A percentile compares a stretch with the other conserved stretches of the same genome.
Evolutionary conservation across 2,329 filamentous ascomycete genomes (phyloP).

Genomic region (Pseudohalonectria lignicola): DNA sequence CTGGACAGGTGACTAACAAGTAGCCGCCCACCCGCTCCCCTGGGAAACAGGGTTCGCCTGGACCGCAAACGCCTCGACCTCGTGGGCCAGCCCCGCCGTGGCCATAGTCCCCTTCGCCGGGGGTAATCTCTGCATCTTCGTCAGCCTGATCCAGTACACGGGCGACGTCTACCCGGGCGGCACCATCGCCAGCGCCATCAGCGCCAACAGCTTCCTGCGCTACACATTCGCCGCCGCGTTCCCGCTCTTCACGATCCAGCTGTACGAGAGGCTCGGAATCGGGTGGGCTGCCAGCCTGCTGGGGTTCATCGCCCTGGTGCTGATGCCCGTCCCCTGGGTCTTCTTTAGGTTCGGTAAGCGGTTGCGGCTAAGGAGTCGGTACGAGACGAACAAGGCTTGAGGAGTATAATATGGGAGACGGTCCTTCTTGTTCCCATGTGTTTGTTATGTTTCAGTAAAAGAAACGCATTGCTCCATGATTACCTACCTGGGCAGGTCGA

Average conservation of each 20-base stretch:
- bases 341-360: conserved; percentile 35
- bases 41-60: conserved; percentile 42
- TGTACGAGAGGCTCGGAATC: conserved; percentile 31
- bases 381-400: conserved; percentile 19
- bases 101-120: conserved; percentile 46
- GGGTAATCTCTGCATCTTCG: conserved; percentile 50
- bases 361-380: conserved; percentile 27
- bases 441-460: no score
- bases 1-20: no score
- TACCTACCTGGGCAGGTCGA: no score
- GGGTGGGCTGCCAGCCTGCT: conserved; percentile 35
- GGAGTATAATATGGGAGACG: no score
- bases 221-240: conserved; percentile 46
- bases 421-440: no score
- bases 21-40: no score
- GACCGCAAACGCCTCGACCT: conserved; percentile 31
- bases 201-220: conserved; percentile 46
- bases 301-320: conserved; percentile 31
- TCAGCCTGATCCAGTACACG: conserved; percentile 39
- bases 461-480: no score
- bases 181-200: conserved; percentile 45
- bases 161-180: conserved; percentile 44
- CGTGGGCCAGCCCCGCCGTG: conserved; percentile 38
- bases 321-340: conserved; percentile 41
- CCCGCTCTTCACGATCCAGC: conserved; percentile 49